Conservation (phyloP, 805 yeast genomes). For the Myxozyma vanderwaltii region DNA sequence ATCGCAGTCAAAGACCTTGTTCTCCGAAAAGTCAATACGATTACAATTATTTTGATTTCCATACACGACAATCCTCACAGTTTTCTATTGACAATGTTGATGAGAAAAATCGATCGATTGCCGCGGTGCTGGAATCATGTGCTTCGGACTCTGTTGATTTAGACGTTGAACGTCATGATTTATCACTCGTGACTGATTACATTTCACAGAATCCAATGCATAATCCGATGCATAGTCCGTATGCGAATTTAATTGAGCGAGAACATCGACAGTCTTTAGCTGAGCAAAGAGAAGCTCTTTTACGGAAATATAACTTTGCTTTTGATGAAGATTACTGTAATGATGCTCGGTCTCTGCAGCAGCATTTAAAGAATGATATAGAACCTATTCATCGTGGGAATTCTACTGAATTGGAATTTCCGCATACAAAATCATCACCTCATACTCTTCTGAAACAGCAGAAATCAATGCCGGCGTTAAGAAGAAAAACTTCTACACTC, state of each 20-base stretch:
- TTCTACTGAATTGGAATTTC: conserved; percentile 12
- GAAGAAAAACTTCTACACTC: conserved; percentile 17
- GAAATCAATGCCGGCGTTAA: conserved; percentile 23
- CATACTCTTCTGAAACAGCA: not conserved
- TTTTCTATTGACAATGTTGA: not conserved
- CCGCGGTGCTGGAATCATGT: conserved; percentile 1
- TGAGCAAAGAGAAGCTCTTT: conserved; percentile 7
- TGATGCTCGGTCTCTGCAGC: not conserved
- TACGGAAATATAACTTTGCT: conserved; percentile 16
- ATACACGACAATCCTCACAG: conserved; percentile 1
- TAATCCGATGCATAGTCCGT: too few relatives aligned
- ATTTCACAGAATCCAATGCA: not conserved
- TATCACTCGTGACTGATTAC: not conserved
- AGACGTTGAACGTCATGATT: not conserved
- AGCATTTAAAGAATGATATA: not conserved
- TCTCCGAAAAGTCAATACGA: not conserved
- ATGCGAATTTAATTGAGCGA: too few relatives aligned
- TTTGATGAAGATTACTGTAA: conserved; percentile 18
- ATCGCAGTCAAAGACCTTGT: not conserved
- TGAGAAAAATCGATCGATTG: conserved; percentile 6
- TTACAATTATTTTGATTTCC: not conserved
- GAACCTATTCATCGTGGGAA: conserved; percentile 1
- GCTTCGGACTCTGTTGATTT: not conserved
- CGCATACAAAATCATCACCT: not conserved
- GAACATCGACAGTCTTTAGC: conserved; percentile 7